Percentiles rank a stretch among this genome's conserved stretches.
phyloP scores from a whole-genome alignment of 352 stramenopile species.

The Thalassiosira oceanica region DNA sequence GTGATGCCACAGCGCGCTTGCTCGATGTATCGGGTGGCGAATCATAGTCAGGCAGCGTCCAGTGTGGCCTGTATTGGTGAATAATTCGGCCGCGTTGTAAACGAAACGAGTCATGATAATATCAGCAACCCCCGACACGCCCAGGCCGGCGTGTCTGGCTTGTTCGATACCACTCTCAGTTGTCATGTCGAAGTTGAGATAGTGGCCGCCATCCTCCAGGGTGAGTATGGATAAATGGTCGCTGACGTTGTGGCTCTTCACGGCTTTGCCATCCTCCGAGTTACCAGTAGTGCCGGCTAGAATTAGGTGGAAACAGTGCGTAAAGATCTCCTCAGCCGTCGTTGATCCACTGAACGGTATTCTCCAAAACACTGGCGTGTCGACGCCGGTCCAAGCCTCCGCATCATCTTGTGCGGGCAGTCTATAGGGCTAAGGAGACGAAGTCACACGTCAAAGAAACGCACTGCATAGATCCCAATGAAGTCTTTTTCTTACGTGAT shows the following conservation, averaged over 20 bases:
- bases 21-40: conserved; percentile 35
- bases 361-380: conserved; percentile 27
- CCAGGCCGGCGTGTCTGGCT: conserved; percentile 31
- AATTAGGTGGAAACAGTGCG: conserved; percentile 31
- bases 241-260: conserved; percentile 15
- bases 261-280: conserved; percentile 21
- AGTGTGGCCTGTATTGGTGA: conserved; percentile 7
- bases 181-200: conserved; percentile 44
- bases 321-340: conserved; percentile 36
- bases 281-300: conserved; percentile 21
- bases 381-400: conserved; percentile 9
- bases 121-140: conserved; percentile 27
- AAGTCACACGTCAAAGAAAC: too few species aligned
- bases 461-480: too few species aligned
- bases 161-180: conserved; percentile 23
- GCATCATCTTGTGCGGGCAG: too few species aligned
- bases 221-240: conserved; percentile 27
- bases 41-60: conserved; percentile 31
- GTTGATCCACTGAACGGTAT: conserved; percentile 14
- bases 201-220: conserved; percentile 31
- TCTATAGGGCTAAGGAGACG: too few species aligned
- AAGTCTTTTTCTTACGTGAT: too few species aligned
- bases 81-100: conserved; percentile 20
- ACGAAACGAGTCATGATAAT: conserved; percentile 30
- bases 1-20: conserved; percentile 16